Evolutionary conservation across 73 alveolate genomes (phyloP), one percentile per base, ranked within the genome.

Genomic region (Paramecium tetraurelia): DNA sequence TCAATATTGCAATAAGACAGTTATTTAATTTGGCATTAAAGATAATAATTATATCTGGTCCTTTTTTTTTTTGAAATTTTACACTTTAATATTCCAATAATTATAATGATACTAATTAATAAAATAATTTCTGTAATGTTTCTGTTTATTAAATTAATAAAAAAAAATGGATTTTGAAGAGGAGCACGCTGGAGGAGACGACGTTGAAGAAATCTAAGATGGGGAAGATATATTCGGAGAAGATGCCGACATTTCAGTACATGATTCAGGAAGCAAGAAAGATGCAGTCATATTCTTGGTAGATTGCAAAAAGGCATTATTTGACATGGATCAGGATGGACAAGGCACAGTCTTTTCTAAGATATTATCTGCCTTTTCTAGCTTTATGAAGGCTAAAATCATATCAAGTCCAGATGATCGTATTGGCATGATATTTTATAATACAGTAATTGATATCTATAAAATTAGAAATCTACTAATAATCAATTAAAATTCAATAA

Each of bases 341-440:
- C 27, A 89, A 71, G 92, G 53, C 24, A 89, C 53, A 48, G 35
- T 20, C 0, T 86, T 86, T 22, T 44, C 44, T 1, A 33, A 86
- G 35, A 58, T 59, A 18, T 86, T 86, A 22, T 31, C 69, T 6
- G 85, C 72, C 3, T 93, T 97, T 20, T 94, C 92, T 58, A 88
- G 96, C 88, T 98, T 98, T 94, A 90, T 98, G 95, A 98, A 98
- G 93, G 94, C 98, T 44, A 98, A 98, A 97, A 96, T 98, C 59
- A 96, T 98, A 36, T 77, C 99, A 18, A 95, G 96, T 93, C 98
- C 96, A 75, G 96, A 96, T 85, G 99, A 98, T 94, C 93, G 92
- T 86, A 93, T 98, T 35, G 99, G 99, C 6, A 86, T 98, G 72
- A 96, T 98, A 1, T 95, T 98, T 68, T 98, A 94, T 95, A 97